Evolutionary conservation across 2,329 filamentous ascomycete species (phyloP), one percentile per base, ranked within the genome.

Genomic region (Arthrinium phaeospermum): DNA sequence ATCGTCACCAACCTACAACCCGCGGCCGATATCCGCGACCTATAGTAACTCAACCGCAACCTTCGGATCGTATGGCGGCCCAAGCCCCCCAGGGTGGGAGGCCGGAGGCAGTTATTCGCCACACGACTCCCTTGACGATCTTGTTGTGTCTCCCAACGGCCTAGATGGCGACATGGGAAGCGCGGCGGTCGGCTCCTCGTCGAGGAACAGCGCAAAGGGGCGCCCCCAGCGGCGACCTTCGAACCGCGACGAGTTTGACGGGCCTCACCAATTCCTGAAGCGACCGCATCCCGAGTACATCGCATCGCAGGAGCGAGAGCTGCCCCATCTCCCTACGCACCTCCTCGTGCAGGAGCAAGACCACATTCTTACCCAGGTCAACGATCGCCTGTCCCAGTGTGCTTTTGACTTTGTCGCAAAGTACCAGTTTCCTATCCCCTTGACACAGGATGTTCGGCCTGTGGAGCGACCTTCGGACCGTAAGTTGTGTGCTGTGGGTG

Each of bases 321-420:
- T 97, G 69, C 94, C 94, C 27, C 91, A 93, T 81, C 90, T 96
- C 45, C 94, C 94, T 67, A 95, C 93, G 78, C 94, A 95, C 81
- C 88, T 97, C 69, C 89, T 93, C 78, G 91, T 94, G 71, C 91
- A 94, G 82, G 94, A 97, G 83, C 94, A 97, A 85, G 94, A 96
- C 83, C 90, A 89, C 79, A 93, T 97, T 77, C 86, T 96, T 72
- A 90, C 89, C 72, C 90, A 92, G 82, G 93, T 96, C 82, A 96
- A 96, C 84, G 93, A 96, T 83, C 90, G 94, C 74, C 86, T 97
- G 67, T 95, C 94, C 34, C 92, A 93, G 81, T 96, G 94, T 81
- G 94, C 94, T 45, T 97, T 93, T 86, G 93, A 97, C 83, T 97
- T 97, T 82, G 92, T 97, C 78, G 94, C 94, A 77, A 95, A 94